These are phyloP conservation scores for Daedaleopsis sinensis DNA, from an alignment of 768 basidiomycete genomes.

Conservation along the genomic window DNA sequence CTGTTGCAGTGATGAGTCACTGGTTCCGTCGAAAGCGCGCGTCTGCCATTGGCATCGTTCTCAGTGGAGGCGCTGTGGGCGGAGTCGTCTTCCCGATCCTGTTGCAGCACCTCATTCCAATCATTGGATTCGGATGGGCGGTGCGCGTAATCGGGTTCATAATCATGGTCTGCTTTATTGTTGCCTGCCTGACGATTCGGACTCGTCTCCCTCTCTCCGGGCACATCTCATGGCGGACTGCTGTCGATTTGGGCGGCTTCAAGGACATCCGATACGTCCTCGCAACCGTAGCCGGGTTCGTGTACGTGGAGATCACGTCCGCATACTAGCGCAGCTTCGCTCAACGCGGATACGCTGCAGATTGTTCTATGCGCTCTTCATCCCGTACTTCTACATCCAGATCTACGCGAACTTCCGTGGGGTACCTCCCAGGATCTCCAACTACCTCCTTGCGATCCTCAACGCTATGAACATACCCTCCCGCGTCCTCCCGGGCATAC, in stretches of 20 bases:
- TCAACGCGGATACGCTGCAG: conserved; percentile 10
- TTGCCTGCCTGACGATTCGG: conserved; percentile 31
- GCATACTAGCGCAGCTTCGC: not conserved
- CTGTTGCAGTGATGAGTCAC: conserved; percentile 36
- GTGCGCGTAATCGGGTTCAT: conserved; percentile 34
- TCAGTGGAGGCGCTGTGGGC: conserved; percentile 45
- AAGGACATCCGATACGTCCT: conserved; percentile 27
- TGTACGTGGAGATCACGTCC: conserved; percentile 15
- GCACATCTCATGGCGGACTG: conserved; percentile 23
- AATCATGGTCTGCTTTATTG: conserved; percentile 27
- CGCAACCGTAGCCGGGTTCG: conserved; percentile 23
- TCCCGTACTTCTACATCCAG: conserved; percentile 39
- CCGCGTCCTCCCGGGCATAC: conserved; percentile 33
- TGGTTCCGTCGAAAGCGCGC: conserved; percentile 40
- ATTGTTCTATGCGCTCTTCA: conserved; percentile 35
- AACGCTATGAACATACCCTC: conserved; percentile 34
- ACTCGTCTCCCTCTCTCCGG: conserved; percentile 31
- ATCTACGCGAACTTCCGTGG: conserved; percentile 32
- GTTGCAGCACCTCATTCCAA: conserved; percentile 45
- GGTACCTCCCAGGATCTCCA: conserved; percentile 25
- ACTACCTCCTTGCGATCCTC: conserved; percentile 35
- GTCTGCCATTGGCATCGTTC: conserved; percentile 41
- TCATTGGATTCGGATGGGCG: conserved; percentile 34
- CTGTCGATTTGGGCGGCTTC: conserved; percentile 34
- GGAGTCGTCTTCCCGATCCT: conserved; percentile 56